Evolutionary conservation across 2,329 filamentous ascomycete species (phyloP), one percentile per base, ranked within the genome.

Genomic region (Talaromyces piceae): DNA sequence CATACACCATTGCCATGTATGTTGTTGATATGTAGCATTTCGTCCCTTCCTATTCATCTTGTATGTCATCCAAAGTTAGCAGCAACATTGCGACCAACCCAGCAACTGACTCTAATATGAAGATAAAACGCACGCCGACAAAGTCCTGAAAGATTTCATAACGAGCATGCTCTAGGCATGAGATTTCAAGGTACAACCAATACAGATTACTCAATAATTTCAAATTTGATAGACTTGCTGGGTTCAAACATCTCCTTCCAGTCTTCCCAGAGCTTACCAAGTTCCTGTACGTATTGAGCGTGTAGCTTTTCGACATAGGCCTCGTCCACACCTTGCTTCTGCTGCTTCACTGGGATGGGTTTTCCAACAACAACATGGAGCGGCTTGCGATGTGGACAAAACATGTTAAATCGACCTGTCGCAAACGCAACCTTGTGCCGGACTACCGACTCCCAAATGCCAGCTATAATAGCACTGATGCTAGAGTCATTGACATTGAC

Each of bases 401-500:
- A 74, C 3, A 88, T 87, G 61, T 90, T 86, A 60, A 91, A 83
- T 28, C 90, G 78, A 1, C 89, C 88, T 8, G 91, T 76, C 0
- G 89, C 94, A 59, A 93, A 95, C 53, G 90, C 89, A 71, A 90
- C 82, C 27, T 85, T 72, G 59, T 85, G 85, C 64, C 94, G 87
- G 51, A 89, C 73, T 25, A 85, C 70, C 69, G 89, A 79, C 70
- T 95, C 56, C 59, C 58, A 61, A 0, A 52, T 33, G 5, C 54
- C 37, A 2, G 89, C 46, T 82, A 70, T 60, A 77, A 79, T 70
- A 86, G 84, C 47, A 91, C 77, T 56, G 76, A 74, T 2, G 86
- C 86, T 60, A 88, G 85, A 55, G 9, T 77, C 76, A 51, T 79
- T 75, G 1, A 84, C 79, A 57, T 83, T 80, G 46, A 91, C 73